Conservation (phyloP, 495 filamentous ascomycete genomes). For the Chlorociboria aeruginascens region DNA sequence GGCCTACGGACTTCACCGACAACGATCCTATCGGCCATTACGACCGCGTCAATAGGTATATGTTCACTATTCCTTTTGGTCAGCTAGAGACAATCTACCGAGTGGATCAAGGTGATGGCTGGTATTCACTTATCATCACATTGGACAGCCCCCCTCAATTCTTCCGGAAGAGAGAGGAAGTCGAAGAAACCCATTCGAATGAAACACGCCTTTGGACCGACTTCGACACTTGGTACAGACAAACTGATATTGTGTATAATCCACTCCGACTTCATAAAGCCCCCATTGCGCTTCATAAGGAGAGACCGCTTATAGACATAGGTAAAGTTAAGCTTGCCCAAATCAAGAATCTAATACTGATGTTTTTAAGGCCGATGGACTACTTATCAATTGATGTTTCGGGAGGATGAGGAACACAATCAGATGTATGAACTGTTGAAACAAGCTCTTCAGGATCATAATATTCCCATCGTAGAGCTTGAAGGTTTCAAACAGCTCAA, state of each 20-base stretch:
- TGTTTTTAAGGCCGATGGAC: conserved; percentile 46
- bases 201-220: conserved; percentile 47
- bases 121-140: conserved; percentile 40
- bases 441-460: conserved; percentile 56
- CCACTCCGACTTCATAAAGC: conserved; percentile 23
- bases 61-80: conserved; percentile 50
- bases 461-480: conserved; percentile 37
- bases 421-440: background rate
- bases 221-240: conserved; percentile 60
- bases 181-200: conserved; percentile 27
- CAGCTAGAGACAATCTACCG: conserved; percentile 47
- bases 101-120: conserved; percentile 20
- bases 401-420: conserved; percentile 12
- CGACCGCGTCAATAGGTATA: conserved; percentile 22
- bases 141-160: conserved; percentile 54
- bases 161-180: conserved; percentile 37
- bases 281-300: conserved; percentile 43
- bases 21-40: conserved; percentile 5
- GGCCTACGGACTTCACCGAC: background rate
- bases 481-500: background rate
- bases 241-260: conserved; percentile 53
- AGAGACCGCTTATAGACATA: conserved; percentile 56
- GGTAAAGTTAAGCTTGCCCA: conserved; percentile 26
- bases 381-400: conserved; percentile 47
- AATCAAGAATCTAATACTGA: conserved; percentile 21